Conservation (phyloP, 345 rosid species). For the Boechera stricta region DNA sequence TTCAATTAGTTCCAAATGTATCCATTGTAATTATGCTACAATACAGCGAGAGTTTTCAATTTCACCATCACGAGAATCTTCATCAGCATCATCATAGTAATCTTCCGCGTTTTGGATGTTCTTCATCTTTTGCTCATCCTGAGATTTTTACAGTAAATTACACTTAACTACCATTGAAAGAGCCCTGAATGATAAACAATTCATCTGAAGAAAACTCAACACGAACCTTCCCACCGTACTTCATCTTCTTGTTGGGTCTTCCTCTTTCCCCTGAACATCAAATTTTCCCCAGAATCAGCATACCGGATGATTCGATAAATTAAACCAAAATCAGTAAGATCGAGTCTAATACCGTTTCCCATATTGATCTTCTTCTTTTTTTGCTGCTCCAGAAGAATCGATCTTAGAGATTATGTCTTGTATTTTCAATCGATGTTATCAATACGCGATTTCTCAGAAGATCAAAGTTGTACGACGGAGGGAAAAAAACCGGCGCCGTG, state of each 20-base stretch:
- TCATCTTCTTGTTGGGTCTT: slow-evolving; percentile 66
- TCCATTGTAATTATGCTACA: not conserved
- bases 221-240: slow-evolving; percentile 63
- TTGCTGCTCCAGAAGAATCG: slow-evolving; percentile 8
- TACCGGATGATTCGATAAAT: slow-evolving; percentile 3
- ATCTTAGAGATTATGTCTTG: not conserved
- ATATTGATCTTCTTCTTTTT: slow-evolving; percentile 12
- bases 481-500: not conserved
- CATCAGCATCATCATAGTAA: slow-evolving; percentile 61
- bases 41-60: not conserved
- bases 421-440: not conserved
- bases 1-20: not conserved
- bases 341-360: slow-evolving; percentile 34
- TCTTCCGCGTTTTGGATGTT: slow-evolving; percentile 55
- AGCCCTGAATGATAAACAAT: not conserved
- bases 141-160: slow-evolving; percentile 27
- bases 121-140: slow-evolving; percentile 69
- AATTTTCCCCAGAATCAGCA: not conserved
- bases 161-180: not conserved
- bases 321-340: not conserved
- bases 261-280: slow-evolving; percentile 70
- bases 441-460: not conserved
- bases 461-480: not conserved
- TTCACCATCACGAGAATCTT: slow-evolving; percentile 73
- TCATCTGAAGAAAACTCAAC: not conserved